Base-by-base conservation (phyloP, 2,329 filamentous ascomycete genomes). In the Pseudogymnoascus sp. region DNA sequence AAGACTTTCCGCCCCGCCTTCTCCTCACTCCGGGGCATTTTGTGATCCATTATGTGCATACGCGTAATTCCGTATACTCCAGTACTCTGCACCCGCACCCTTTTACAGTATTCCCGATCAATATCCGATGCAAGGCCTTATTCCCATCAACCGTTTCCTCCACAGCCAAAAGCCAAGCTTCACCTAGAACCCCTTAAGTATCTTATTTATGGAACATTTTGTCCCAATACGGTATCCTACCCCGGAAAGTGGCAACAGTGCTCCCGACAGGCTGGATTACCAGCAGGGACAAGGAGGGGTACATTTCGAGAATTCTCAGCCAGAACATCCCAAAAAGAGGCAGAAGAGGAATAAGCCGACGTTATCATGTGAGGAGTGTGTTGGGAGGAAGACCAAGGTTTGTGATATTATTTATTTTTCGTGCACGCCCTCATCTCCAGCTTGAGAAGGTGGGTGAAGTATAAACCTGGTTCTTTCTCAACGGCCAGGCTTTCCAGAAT, bases 331-430 rank as follows among this genome's bases (percentile, higher is more conserved):
- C 3, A 72, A 68, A 65, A 90, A 89, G 78, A 91, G 89, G 76
- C 89, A 92, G 76, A 92, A 89, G 77, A 84, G 90, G 58, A 93
- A 93, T 75, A 93, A 93, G 74, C 90, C 90, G 3, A 92, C 89
- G 1, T 72, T 92, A 65, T 91, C 87, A 59, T 92, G 90, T 70
- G 83, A 86, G 65, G 88, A 91, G 72, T 93, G 90, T 71, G 90
- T 92, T 21, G 88, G 91, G 75, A 80, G 89, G 68, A 92, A 92
- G 76, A 92, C 89, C 23, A 92, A 91, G 80, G 88, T 88, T 72
- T 67, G 81, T 62, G 38, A 31, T 35, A 55, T 16, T 33, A 52
- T 55, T 55, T 19, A 33, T 33, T 12, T 52, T 52, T 33, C 29
- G 7, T 33, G 1, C 8, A 19, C 33, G 3, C 3, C n/a, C n/a